A percentile compares a stretch with the other conserved stretches of the same genome.
Conservation (phyloP, 306 rosid species). For the Pachyrhizus erosus region DNA sequence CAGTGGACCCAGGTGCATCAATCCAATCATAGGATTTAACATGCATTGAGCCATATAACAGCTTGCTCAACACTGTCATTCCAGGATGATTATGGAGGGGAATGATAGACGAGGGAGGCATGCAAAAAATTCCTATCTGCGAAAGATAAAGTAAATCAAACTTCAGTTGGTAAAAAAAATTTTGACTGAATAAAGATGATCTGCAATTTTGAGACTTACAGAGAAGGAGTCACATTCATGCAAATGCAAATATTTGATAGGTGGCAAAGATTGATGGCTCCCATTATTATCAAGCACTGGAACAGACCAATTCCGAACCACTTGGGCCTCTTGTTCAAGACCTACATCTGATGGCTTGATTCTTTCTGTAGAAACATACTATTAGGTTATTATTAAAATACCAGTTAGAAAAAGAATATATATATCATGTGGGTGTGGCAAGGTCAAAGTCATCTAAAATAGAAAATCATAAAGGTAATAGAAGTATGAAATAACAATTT, state of each 20-base stretch:
- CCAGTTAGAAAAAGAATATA: not conserved
- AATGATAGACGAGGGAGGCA: constrained; percentile 87
- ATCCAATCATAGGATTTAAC: constrained; percentile 48
- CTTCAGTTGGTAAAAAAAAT: constrained; percentile 18
- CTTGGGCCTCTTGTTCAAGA: constrained; percentile 68
- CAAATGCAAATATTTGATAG: constrained; percentile 91
- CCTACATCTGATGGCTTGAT: constrained; percentile 59
- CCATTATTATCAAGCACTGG: constrained; percentile 60
- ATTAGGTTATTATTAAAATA: constrained; percentile 3
- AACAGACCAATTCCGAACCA: constrained; percentile 81
- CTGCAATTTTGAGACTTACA: constrained; percentile 54
- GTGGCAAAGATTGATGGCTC: constrained; percentile 65
- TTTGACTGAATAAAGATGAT: constrained; percentile 11
- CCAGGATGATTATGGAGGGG: constrained; percentile 94
- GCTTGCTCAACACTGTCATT: constrained; percentile 49
- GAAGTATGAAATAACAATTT: not conserved
- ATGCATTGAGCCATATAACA: constrained; percentile 43
- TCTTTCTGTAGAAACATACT: constrained; percentile 37
- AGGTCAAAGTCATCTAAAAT: constrained; percentile 31
- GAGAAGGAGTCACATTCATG: constrained; percentile 89
- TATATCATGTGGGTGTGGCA: not conserved
- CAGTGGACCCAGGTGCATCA: constrained; percentile 60
- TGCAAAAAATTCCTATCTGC: constrained; percentile 97
- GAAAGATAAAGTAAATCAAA: constrained; percentile 30
- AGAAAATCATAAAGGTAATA: constrained; percentile 21